Base-by-base conservation (phyloP, 345 rosid genomes). In the Linum tenue region DNA sequence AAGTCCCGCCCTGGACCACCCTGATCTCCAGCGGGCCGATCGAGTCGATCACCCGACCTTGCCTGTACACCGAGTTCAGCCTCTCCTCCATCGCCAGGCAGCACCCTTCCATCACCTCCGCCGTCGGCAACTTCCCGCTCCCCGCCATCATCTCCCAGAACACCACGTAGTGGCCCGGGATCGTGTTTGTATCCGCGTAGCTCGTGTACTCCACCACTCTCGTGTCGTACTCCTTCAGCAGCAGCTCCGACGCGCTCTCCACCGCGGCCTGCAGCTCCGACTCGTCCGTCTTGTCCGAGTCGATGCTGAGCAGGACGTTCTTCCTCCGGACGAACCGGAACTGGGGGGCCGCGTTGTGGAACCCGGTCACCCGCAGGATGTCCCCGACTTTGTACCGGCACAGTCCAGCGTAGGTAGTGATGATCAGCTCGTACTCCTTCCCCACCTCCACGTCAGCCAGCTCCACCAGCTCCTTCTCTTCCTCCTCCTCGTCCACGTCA, bases 181-280 rank as follows among this genome's bases (percentile, higher is more conserved):
- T 90, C 0, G 84, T 79, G 64, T 75, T 85, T 1, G 96, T 85
- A 67, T 92, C 86, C 0, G 92, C 99, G 53, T 74, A 85, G 75
- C 99, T 92, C 37, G 99, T 90, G 90, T 92, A 92, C 67, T 92
- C 99, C 1, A 85, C 96, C 4, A 92, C 89, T 22, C 90, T 83
- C 0, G 90, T 69, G 74, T 82, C 81, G 67, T 73, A 84, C 44
- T 84, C 83, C 0, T 67, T 69, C 4, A 79, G 58, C 5, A 92
- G 69, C 16, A 84, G 65, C 17, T 31, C 60, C 0, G 94, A 85
- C 0, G 97, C 95, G 59, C 78, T 90, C 59, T 88, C 90, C 38
- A 92, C 81, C 0, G 96, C 96, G 43, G 70, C 79, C 39, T 92
- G 98, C 12, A 90, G 70, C 79, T 92, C 98, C 7, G 96, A 80